phyloP scores from a whole-genome alignment of 2,329 filamentous ascomycete species.

The Fusarium austroafricanum region DNA sequence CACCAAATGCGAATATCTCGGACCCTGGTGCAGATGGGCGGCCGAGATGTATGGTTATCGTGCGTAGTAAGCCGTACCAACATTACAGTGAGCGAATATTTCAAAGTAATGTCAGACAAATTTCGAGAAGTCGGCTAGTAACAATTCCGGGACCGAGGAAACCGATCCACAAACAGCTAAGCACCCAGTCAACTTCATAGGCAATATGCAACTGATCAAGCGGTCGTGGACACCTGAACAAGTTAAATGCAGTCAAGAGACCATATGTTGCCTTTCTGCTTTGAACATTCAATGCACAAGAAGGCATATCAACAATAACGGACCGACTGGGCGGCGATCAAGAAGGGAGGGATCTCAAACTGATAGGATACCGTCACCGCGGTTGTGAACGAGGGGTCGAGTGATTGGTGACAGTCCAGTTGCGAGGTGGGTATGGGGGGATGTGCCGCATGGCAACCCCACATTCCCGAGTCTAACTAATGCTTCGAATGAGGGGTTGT shows the following conservation, averaged over 20 bases:
- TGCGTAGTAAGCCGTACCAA: constrained; percentile 8
- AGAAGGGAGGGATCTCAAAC: constrained; percentile 32
- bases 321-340: constrained; percentile 44
- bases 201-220: constrained; percentile 4
- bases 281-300: constrained; percentile 8
- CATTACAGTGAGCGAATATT: not conserved
- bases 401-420: constrained; percentile 42
- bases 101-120: not conserved
- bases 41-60: not conserved
- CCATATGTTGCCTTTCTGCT: constrained; percentile 1
- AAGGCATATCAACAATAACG: constrained; percentile 37
- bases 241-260: constrained; percentile 5
- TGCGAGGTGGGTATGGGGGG: constrained; percentile 32
- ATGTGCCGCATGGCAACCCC: constrained; percentile 46
- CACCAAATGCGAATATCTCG: not conserved
- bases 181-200: not conserved
- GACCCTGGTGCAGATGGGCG: not conserved
- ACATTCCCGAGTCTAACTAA: constrained; percentile 27
- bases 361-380: constrained; percentile 48
- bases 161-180: constrained; percentile 1
- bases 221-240: constrained; percentile 1
- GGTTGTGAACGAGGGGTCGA: constrained; percentile 40
- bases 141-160: not conserved
- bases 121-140: not conserved
- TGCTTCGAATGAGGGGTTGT: constrained; percentile 35